phyloP scores from a whole-genome alignment of 2,329 filamentous ascomycete genomes.

The Lasiodiplodia sp. region DNA sequence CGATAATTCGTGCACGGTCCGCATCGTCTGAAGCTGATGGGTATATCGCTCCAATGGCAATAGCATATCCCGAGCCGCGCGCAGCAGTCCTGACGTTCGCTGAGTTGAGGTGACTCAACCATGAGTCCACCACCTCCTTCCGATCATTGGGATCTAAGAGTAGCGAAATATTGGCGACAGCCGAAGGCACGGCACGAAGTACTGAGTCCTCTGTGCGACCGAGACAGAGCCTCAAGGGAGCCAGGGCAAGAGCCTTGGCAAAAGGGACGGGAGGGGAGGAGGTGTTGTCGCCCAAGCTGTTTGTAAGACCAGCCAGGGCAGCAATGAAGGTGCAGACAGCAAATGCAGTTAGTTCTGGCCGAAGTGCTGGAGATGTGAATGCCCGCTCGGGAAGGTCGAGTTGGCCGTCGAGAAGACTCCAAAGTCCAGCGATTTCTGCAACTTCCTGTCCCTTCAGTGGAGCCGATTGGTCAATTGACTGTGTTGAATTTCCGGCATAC shows the following conservation, averaged over 20 bases:
- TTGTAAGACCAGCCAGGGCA: constrained; percentile 48
- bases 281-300: constrained; percentile 1
- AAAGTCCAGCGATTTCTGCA: constrained; percentile 34
- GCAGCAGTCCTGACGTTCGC: constrained; percentile 50
- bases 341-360: constrained; percentile 70
- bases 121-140: constrained; percentile 37
- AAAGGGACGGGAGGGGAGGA: neutral
- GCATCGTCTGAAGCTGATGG: constrained; percentile 24
- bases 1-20: constrained; percentile 40
- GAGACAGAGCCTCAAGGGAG: constrained; percentile 44
- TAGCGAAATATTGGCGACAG: constrained; percentile 36
- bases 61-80: constrained; percentile 51
- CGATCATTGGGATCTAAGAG: constrained; percentile 33
- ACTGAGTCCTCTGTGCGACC: constrained; percentile 45
- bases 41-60: constrained; percentile 53
- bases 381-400: constrained; percentile 48
- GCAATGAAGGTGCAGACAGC: constrained; percentile 64
- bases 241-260: constrained; percentile 10
- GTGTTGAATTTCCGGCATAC: neutral
- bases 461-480: neutral
- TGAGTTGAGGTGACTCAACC: constrained; percentile 42
- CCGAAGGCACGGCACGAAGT: constrained; percentile 39
- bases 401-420: constrained; percentile 40
- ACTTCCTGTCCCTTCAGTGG: neutral
- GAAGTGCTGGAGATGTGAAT: constrained; percentile 55